These are phyloP conservation scores for Amanita rimosa DNA, from an alignment of 768 basidiomycete genomes.

Conservation along the genomic window DNA sequence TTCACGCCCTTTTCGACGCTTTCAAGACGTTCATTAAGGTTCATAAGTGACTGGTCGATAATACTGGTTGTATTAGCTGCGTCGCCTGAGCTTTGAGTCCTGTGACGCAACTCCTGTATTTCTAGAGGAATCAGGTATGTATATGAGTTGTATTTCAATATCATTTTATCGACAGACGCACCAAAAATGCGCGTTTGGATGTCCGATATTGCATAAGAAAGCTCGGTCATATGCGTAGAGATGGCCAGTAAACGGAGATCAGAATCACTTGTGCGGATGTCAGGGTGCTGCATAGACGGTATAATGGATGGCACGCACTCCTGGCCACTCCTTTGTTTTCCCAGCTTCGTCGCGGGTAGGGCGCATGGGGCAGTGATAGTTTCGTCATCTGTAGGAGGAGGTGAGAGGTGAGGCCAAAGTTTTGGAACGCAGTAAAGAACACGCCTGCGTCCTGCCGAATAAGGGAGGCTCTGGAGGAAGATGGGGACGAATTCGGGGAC, in stretches of 20 bases:
- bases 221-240: conserved; percentile 79
- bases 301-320: conserved; percentile 42
- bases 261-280: conserved; percentile 24
- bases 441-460: conserved; percentile 56
- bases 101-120: conserved; percentile 89
- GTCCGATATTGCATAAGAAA: conserved; percentile 79
- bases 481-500: conserved; percentile 19
- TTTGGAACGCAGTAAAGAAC: conserved; percentile 10
- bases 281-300: conserved; percentile 8
- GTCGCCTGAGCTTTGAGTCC: conserved; percentile 55
- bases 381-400: conserved; percentile 43
- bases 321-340: conserved; percentile 42
- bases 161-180: conserved; percentile 20
- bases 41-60: conserved; percentile 76
- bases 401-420: conserved; percentile 9
- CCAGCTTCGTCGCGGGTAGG: conserved; percentile 27
- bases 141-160: background rate
- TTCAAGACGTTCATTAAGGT: conserved; percentile 70
- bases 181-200: conserved; percentile 89
- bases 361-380: conserved; percentile 53
- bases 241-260: conserved; percentile 68
- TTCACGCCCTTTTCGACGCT: conserved; percentile 63
- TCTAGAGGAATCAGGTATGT: conserved; percentile 31
- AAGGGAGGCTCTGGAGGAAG: conserved; percentile 46
- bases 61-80: conserved; percentile 48